Percentiles rank a stretch among this genome's conserved stretches.
phyloP scores from a whole-genome alignment of 2,329 filamentous ascomycete genomes.

The Huntiella bhutanensis region DNA sequence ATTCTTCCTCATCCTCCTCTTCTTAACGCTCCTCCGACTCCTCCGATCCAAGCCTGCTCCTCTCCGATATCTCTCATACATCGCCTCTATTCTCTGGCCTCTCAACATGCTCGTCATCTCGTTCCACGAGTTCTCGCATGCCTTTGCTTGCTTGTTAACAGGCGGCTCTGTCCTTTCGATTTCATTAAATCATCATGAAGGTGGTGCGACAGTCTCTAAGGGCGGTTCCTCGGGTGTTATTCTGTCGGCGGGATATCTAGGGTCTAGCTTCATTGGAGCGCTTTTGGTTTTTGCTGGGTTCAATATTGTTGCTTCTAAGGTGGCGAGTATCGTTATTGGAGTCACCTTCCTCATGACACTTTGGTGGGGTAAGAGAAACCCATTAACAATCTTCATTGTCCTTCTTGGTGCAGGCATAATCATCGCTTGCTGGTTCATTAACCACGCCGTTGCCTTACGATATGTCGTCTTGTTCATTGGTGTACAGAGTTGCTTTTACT shows the following conservation, averaged over 20 bases:
- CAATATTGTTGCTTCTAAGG: constrained; percentile 61
- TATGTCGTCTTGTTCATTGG: constrained; percentile 66
- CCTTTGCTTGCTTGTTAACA: constrained; percentile 51
- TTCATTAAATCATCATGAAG: constrained; percentile 36
- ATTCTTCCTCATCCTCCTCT: too few relatives aligned
- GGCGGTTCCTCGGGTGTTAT: constrained; percentile 54
- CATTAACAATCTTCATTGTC: constrained; percentile 56
- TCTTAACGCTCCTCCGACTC: too few relatives aligned
- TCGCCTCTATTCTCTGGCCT: constrained; percentile 59
- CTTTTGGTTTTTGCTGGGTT: constrained; percentile 65
- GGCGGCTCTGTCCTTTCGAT: constrained; percentile 59
- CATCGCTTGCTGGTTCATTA: constrained; percentile 63
- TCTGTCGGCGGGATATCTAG: constrained; percentile 59
- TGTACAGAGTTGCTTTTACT: constrained; percentile 65
- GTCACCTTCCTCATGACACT: constrained; percentile 61
- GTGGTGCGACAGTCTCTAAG: constrained; percentile 59
- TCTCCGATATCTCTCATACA: constrained; percentile 22
- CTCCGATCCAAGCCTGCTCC: too few relatives aligned
- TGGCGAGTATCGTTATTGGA: constrained; percentile 55
- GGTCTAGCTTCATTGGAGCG: constrained; percentile 58
- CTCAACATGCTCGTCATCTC: constrained; percentile 81
- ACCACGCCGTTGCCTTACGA: constrained; percentile 51
- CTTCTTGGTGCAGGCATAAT: constrained; percentile 51
- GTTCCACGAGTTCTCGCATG: constrained; percentile 66
- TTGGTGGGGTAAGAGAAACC: constrained; percentile 66